Percentiles rank a stretch among this genome's conserved stretches.
phyloP scores from a whole-genome alignment of 164 flowering plant genomes.

The Buxus sempervirens region DNA sequence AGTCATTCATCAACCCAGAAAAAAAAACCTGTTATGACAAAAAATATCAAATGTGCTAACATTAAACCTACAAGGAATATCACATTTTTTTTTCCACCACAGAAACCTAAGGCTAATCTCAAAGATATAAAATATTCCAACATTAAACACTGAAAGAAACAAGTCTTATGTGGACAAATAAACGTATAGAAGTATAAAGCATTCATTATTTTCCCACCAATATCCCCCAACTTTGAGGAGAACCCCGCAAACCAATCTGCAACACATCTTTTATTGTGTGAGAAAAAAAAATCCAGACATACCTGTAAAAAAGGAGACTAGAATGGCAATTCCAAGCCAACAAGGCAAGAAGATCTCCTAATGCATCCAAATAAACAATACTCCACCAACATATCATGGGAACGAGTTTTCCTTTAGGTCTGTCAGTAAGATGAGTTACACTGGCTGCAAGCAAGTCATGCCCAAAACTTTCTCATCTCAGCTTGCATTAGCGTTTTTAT shows the following conservation, averaged over 20 bases:
- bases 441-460: background rate
- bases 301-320: background rate
- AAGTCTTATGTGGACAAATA: background rate
- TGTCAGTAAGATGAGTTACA: background rate
- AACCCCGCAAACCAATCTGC: background rate
- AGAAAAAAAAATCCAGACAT: background rate
- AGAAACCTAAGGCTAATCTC: no score
- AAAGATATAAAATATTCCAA: background rate
- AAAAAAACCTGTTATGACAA: background rate
- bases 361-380: background rate
- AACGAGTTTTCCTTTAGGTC: background rate
- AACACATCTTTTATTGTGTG: no score
- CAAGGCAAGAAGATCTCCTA: background rate
- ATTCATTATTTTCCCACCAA: background rate
- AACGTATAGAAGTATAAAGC: background rate
- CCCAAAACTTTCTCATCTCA: background rate
- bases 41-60: background rate
- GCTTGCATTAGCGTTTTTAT: background rate
- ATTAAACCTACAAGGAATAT: background rate
- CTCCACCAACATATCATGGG: background rate
- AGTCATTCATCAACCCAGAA: background rate
- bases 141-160: background rate
- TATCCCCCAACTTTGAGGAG: background rate
- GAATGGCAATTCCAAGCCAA: background rate
- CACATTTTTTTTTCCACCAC: background rate